These are phyloP conservation scores for Odontarrhena argentea DNA, from an alignment of 345 rosid species.

Conservation along the genomic window DNA sequence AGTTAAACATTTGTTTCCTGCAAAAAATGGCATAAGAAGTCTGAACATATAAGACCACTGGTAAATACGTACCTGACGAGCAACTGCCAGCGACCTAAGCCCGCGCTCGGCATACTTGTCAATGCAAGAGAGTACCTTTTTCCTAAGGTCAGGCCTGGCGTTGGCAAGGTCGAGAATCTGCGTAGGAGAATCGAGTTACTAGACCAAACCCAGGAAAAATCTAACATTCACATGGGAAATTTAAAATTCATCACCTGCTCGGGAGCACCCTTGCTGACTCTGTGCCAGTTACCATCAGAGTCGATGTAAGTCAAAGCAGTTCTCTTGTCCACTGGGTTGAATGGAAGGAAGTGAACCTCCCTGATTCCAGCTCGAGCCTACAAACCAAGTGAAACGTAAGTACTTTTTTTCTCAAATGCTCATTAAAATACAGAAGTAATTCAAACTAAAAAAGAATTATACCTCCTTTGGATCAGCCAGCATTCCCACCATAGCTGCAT, in stretches of 20 bases:
- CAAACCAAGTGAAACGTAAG: conserved; percentile 28
- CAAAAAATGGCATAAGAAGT: not conserved
- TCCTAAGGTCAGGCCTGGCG: conserved; percentile 59
- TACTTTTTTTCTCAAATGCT: not conserved
- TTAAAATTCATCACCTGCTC: conserved; percentile 44
- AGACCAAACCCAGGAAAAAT: conserved; percentile 11
- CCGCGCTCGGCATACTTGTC: conserved; percentile 90
- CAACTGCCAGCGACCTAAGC: conserved; percentile 85
- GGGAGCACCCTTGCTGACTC: conserved; percentile 68
- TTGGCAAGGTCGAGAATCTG: conserved; percentile 51
- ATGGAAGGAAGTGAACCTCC: conserved; percentile 56
- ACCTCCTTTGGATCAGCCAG: conserved; percentile 54
- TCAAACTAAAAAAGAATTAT: conserved; percentile 22
- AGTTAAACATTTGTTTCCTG: conserved; percentile 12
- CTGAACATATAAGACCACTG: not conserved
- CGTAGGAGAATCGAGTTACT: conserved; percentile 24
- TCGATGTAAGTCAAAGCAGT: conserved; percentile 65
- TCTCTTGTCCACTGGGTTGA: conserved; percentile 65
- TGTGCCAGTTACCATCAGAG: conserved; percentile 56
- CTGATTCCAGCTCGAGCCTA: conserved; percentile 62
- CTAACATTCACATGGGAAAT: not conserved
- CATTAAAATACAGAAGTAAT: conserved; percentile 12
- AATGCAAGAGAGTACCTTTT: conserved; percentile 61
- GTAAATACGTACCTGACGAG: conserved; percentile 64
- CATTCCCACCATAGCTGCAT: conserved; percentile 55